A percentile compares a stretch with the other conserved stretches of the same genome.
phyloP scores from a whole-genome alignment of 257 asterid genomes.

The Hygrophila difformis region DNA sequence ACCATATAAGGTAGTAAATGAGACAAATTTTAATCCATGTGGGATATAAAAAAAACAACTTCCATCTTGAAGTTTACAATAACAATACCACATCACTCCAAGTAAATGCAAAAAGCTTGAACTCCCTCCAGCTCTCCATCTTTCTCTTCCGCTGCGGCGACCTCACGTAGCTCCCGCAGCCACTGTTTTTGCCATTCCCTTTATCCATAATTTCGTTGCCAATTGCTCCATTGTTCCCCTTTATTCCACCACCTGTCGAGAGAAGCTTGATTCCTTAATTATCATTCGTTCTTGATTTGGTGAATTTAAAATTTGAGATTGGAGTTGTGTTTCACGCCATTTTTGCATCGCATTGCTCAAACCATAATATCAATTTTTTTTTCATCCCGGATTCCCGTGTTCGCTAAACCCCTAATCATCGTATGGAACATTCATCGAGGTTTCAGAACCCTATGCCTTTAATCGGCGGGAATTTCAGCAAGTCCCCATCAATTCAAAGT shows the following conservation, averaged over 20 bases:
- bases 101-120: too few species aligned
- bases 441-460: constrained; percentile 36
- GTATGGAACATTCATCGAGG: constrained; percentile 39
- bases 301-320: too few species aligned
- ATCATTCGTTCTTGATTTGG: not conserved
- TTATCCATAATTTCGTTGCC: not conserved
- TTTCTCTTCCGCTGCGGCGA: not conserved
- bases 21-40: too few species aligned
- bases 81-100: too few species aligned
- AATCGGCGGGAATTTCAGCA: constrained; percentile 30
- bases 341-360: not conserved
- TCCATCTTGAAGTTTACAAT: too few species aligned
- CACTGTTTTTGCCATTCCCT: not conserved
- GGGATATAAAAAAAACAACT: too few species aligned
- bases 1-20: too few species aligned
- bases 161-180: not conserved
- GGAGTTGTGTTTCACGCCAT: too few species aligned
- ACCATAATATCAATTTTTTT: constrained; percentile 26
- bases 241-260: not conserved
- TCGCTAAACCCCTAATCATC: constrained; percentile 9
- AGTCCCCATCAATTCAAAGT: constrained; percentile 28
- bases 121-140: not conserved
- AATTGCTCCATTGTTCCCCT: not conserved
- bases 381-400: not conserved
- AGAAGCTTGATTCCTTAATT: not conserved